Percentiles rank a stretch among this genome's conserved stretches.
These are phyloP conservation scores for Xerophyta viscosa DNA, from an alignment of 106 monocot species.

Conservation along the genomic window DNA sequence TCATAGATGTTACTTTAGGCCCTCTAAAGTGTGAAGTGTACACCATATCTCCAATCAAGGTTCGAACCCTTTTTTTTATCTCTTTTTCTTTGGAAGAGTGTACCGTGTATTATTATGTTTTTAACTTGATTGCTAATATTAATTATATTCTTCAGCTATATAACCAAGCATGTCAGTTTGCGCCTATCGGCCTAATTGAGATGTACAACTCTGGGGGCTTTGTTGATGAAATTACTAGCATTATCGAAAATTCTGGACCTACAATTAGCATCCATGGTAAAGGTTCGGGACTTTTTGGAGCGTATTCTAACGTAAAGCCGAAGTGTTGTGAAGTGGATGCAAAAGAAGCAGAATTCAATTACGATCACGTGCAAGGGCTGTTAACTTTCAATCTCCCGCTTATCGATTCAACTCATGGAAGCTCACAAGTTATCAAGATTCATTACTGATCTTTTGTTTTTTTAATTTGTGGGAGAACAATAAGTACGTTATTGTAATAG, in stretches of 20 bases:
- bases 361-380: neutral
- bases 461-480: too few relatives aligned
- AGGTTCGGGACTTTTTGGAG: neutral
- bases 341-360: neutral
- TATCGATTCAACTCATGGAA: neutral
- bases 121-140: too few relatives aligned
- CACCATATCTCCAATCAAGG: slow-evolving; percentile 11
- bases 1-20: neutral
- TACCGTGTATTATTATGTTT: too few relatives aligned
- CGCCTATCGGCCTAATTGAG: slow-evolving; percentile 20
- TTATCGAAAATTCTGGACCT: neutral
- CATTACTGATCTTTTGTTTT: too few relatives aligned
- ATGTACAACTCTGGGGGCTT: slow-evolving; percentile 27
- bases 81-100: too few relatives aligned
- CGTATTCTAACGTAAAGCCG: neutral
- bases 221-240: slow-evolving; percentile 2
- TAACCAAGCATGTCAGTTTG: slow-evolving; percentile 3
- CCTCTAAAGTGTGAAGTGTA: slow-evolving; percentile 4
- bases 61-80: too few relatives aligned
- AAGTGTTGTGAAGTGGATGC: slow-evolving; percentile 3
- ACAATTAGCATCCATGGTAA: neutral
- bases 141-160: too few relatives aligned
- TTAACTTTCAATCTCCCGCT: slow-evolving; percentile 4
- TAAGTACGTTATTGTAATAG: too few relatives aligned
- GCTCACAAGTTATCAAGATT: neutral